Evolutionary conservation across 352 stramenopile genomes (phyloP).

Genomic region (Phytophthora pinifolia): DNA sequence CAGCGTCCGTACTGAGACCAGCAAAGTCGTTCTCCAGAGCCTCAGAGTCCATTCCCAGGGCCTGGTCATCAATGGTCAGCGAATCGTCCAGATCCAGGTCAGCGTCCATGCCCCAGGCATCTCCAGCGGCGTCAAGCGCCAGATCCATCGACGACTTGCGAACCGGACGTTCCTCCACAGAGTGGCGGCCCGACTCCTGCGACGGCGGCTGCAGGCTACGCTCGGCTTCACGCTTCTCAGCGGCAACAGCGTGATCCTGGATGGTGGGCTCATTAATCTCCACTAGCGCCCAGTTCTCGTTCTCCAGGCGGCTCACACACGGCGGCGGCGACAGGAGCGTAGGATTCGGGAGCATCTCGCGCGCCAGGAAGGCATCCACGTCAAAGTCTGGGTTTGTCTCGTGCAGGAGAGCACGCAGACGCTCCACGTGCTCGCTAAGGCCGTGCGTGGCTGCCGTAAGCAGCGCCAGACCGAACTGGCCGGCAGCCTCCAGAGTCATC

Average conservation of each 20-base stretch:
- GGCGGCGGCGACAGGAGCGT: slow-evolving; percentile 93
- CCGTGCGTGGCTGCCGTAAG: slow-evolving; percentile 96
- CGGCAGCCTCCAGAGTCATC: slow-evolving; percentile 94
- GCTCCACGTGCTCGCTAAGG: slow-evolving; percentile 93
- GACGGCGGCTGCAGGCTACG: slow-evolving; percentile 66
- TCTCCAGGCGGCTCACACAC: slow-evolving; percentile 90
- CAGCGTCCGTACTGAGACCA: slow-evolving; percentile 33
- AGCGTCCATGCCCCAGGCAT: slow-evolving; percentile 82
- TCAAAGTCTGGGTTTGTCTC: slow-evolving; percentile 87
- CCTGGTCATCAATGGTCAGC: slow-evolving; percentile 50
- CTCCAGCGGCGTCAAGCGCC: slow-evolving; percentile 66
- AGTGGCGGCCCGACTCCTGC: slow-evolving; percentile 24
- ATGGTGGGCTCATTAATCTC: slow-evolving; percentile 92
- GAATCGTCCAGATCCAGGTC: slow-evolving; percentile 88
- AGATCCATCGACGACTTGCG: slow-evolving; percentile 78
- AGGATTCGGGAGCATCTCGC: slow-evolving; percentile 66
- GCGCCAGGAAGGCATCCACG: slow-evolving; percentile 58
- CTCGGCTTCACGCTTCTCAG: slow-evolving; percentile 79
- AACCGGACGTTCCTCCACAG: slow-evolving; percentile 42
- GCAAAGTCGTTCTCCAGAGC: slow-evolving; percentile 61
- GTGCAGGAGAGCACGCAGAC: slow-evolving; percentile 91
- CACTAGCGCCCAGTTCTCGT: slow-evolving; percentile 98
- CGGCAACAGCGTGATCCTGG: slow-evolving; percentile 77
- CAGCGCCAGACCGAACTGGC: slow-evolving; percentile 96
- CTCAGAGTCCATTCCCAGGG: slow-evolving; percentile 41